Base-by-base conservation (phyloP, 2,329 filamentous ascomycete genomes). In the Exophiala phaeomuriformis region DNA sequence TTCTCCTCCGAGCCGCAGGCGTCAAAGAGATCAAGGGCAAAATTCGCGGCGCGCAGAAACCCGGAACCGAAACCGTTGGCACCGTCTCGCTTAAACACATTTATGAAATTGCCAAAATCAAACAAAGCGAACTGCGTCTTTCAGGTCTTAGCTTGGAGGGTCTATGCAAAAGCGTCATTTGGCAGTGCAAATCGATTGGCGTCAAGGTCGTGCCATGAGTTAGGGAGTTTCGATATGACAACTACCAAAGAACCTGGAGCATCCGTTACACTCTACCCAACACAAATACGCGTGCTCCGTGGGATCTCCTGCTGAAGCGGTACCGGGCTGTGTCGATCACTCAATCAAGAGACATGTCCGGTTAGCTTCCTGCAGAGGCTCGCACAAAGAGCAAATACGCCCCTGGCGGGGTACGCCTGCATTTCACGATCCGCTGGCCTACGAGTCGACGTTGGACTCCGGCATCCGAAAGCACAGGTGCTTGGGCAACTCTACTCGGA, bases 91-190 rank as follows among this genome's bases (percentile, higher is more conserved):
- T 98, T 66, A 98, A 98, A 77, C 93, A 98, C 73, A 77, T 98
- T 27, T 97, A 90, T 73, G 91, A 97, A 75, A 97, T 98, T 71
- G 93, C 93, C 61, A 90, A 88, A 77, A 94, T 98, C 67, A 98
- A 98, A 79, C 85, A 88, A 62, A 75, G 79, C 49, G 88, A 93
- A 71, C 73, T 84, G 57, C 78, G 88, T 54, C 71, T 91, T 58
- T 88, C 86, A 1, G 87, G 86, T 1, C 68, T 88, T 64, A 78
- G 80, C 45, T 70, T 90, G 49, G 77, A 89, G 68, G 84, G 84
- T 1, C 66, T 91, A 30, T 89, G 86, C 72, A 83, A 79, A 71
- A 81, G 83, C 51, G 76, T 91, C 56, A 88, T 91, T 62, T 83
- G 76, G 61, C 84, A 88, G 70, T 83, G 84, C 53, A 88, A 83